Base-by-base conservation (phyloP, 1,139 yeast genomes). In the Pichia sp. region DNA sequence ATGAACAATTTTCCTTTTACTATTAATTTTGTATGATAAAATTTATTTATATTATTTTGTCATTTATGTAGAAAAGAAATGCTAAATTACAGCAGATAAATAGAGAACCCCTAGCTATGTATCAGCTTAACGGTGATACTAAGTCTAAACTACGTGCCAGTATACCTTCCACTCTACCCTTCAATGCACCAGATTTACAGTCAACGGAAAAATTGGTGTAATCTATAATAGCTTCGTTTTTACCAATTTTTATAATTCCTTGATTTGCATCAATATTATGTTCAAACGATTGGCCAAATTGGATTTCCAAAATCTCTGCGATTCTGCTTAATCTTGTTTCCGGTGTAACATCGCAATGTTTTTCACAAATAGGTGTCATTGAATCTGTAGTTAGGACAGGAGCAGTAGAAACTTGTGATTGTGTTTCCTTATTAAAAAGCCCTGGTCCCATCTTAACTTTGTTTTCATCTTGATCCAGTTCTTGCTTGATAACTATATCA, bases 81-180 rank as follows among this genome's bases (percentile, higher is more conserved):
- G 7, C n/a, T n/a, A n/a, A n/a, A n/a, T n/a, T n/a, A n/a, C n/a
- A n/a, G n/a, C n/a, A n/a, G n/a, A n/a, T n/a, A n/a, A n/a, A n/a
- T n/a, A n/a, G n/a, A n/a, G n/a, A n/a, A n/a, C n/a, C n/a, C n/a
- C n/a, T n/a, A n/a, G n/a, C n/a, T n/a, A n/a, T n/a, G n/a, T n/a
- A n/a, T 35, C 38, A 40, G n/a, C 37, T 66, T 37, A 92, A 69
- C 3, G 98, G 97, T 10, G 97, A 90, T 2, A 89, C 90, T 41
- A 92, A 69, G 39, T 77, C 84, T 47, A 83, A 74, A 8, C 95
- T 95, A 49, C 95, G 74, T 43, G 76, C 78, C 45, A 92, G 67
- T 16, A 92, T 82, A 53, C 85, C 92, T 53, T 82, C 87, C 4
- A 92, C 80, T 60, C 98, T 76, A 52, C 87, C 92, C 55, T 79